Evolutionary conservation across 2,329 filamentous ascomycete genomes (phyloP).

Genomic region (Cladophialophora bantiana): DNA sequence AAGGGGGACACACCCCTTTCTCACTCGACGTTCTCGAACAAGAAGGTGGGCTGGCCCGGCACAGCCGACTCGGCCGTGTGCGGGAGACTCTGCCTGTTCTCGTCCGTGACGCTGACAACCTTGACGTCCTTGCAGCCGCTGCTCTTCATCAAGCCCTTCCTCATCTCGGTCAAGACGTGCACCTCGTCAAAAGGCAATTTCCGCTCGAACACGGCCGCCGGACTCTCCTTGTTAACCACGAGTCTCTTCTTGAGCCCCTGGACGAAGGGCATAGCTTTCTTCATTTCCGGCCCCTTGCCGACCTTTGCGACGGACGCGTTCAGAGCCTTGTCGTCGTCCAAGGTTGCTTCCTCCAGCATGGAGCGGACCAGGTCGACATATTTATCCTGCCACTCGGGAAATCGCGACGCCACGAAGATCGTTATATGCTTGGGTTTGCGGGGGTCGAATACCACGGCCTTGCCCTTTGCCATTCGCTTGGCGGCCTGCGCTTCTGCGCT

Average conservation of each 20-base stretch:
- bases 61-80: slow-evolving; percentile 74
- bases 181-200: slow-evolving; percentile 88
- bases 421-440: slow-evolving; percentile 91
- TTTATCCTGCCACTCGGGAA: slow-evolving; percentile 89
- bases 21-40: slow-evolving; percentile 76
- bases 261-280: slow-evolving; percentile 98
- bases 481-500: slow-evolving; percentile 76
- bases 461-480: slow-evolving; percentile 94
- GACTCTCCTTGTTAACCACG: slow-evolving; percentile 61
- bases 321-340: slow-evolving; percentile 80
- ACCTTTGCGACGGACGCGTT: slow-evolving; percentile 80
- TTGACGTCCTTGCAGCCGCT: slow-evolving; percentile 74
- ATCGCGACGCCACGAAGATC: slow-evolving; percentile 80
- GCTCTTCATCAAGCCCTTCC: slow-evolving; percentile 77
- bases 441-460: slow-evolving; percentile 82
- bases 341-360: slow-evolving; percentile 68
- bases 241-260: slow-evolving; percentile 86
- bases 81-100: slow-evolving; percentile 65
- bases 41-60: slow-evolving; percentile 81
- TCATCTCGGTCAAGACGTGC: slow-evolving; percentile 76
- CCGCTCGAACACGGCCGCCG: slow-evolving; percentile 69
- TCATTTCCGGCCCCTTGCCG: slow-evolving; percentile 69
- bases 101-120: slow-evolving; percentile 73
- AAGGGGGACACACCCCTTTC: not conserved
- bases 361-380: slow-evolving; percentile 81